Evolutionary conservation across 768 basidiomycete genomes (phyloP).

Genomic region (Auricularia heimuer): DNA sequence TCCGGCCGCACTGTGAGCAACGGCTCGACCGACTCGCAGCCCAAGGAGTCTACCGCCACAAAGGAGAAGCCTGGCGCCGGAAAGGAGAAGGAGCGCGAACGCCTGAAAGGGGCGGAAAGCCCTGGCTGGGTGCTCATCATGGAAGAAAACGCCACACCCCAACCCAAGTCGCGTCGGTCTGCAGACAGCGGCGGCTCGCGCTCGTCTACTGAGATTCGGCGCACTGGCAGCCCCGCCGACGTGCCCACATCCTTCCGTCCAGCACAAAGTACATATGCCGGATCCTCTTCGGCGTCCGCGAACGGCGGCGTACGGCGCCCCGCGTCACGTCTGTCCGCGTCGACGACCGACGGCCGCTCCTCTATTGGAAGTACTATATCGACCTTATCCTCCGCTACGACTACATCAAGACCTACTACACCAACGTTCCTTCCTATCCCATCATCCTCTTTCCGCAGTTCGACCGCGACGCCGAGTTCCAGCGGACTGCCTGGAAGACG

Average conservation of each 20-base stretch:
- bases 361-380: slow-evolving; percentile 33
- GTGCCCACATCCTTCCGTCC: slow-evolving; percentile 33
- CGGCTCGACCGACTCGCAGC: neutral
- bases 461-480: neutral
- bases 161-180: slow-evolving; percentile 46
- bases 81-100: slow-evolving; percentile 3
- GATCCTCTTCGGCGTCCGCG: slow-evolving; percentile 28
- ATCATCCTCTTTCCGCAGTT: neutral
- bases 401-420: slow-evolving; percentile 61
- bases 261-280: slow-evolving; percentile 38
- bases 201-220: slow-evolving; percentile 37
- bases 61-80: neutral
- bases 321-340: slow-evolving; percentile 62
- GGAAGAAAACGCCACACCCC: slow-evolving; percentile 41
- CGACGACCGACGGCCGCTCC: slow-evolving; percentile 28
- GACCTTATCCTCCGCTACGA: slow-evolving; percentile 29
- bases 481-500: neutral
- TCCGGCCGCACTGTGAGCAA: slow-evolving; percentile 26
- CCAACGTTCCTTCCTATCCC: slow-evolving; percentile 48
- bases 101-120: slow-evolving; percentile 9
- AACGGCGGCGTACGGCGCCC: slow-evolving; percentile 48
- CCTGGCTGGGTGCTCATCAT: slow-evolving; percentile 79
- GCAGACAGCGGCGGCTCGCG: slow-evolving; percentile 36
- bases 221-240: slow-evolving; percentile 49
- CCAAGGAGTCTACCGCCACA: neutral